phyloP scores from a whole-genome alignment of 805 yeast genomes.

The Yamadazyma phyllophila region DNA sequence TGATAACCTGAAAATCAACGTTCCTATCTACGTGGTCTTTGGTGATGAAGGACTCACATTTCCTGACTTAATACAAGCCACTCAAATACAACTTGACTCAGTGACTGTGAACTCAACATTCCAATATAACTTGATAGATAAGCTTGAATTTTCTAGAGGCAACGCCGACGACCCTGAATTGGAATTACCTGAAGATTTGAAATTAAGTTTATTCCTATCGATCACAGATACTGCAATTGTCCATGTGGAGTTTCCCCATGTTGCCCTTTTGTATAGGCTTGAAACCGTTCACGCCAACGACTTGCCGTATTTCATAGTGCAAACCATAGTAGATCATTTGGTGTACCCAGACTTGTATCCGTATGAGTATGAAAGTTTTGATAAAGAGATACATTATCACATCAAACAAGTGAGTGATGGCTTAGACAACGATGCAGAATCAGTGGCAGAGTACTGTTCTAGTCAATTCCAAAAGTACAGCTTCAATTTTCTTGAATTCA shows the following conservation, averaged over 20 bases:
- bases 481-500: not conserved
- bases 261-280: conserved; percentile 1
- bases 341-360: conserved; percentile 22
- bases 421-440: not conserved
- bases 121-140: conserved; percentile 5
- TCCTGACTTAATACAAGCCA: conserved; percentile 64
- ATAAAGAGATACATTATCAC: not conserved
- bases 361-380: conserved; percentile 1
- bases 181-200: conserved; percentile 5
- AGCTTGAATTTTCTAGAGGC: not conserved
- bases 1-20: not conserved
- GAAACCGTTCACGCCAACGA: conserved; percentile 53
- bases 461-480: not conserved
- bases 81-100: conserved; percentile 33
- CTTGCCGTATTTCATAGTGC: conserved; percentile 61
- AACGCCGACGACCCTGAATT: conserved; percentile 1
- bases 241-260: conserved; percentile 1
- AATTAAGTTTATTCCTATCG: conserved; percentile 9
- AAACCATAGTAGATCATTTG: conserved; percentile 35
- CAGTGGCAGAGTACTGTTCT: not conserved
- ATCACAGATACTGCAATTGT: conserved; percentile 7
- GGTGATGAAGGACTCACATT: conserved; percentile 47
- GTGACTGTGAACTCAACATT: conserved; percentile 3
- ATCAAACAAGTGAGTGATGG: conserved; percentile 1
- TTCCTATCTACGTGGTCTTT: conserved; percentile 21